Conservation (phyloP, 2,329 filamentous ascomycete genomes). For the Beauveria brongniartii region DNA sequence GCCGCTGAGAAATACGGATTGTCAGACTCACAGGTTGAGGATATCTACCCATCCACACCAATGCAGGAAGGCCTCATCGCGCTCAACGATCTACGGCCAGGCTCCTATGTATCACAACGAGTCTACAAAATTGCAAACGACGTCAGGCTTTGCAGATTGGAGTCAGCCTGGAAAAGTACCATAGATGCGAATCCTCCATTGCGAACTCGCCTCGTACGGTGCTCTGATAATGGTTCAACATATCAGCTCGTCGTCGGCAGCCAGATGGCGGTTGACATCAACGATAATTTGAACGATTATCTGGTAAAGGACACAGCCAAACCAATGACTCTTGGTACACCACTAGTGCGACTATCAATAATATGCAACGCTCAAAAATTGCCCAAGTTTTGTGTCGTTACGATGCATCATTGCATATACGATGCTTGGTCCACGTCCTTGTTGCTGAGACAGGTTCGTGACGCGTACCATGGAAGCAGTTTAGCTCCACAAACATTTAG, state of each 20-base stretch:
- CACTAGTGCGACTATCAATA: neutral
- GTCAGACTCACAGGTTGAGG: slow-evolving; percentile 22
- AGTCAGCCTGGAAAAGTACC: neutral
- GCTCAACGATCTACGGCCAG: slow-evolving; percentile 21
- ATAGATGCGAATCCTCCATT: neutral
- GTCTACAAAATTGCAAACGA: neutral
- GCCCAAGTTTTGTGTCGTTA: neutral
- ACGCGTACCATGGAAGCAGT: neutral
- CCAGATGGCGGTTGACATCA: neutral
- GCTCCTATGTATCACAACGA: neutral
- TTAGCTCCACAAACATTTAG: neutral
- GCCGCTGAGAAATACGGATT: slow-evolving; percentile 20
- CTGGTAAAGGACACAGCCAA: neutral
- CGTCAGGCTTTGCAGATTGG: neutral
- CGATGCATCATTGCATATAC: slow-evolving; percentile 1
- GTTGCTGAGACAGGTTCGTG: neutral
- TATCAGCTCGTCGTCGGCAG: neutral
- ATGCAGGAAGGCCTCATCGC: slow-evolving; percentile 30
- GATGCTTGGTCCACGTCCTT: neutral
- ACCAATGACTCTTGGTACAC: neutral
- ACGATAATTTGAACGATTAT: neutral
- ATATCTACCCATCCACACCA: slow-evolving; percentile 30
- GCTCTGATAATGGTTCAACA: neutral
- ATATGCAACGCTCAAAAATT: neutral
- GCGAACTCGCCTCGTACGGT: neutral